Percentiles rank a stretch among this genome's conserved stretches.
Conservation (phyloP, 768 basidiomycete species). For the Lactifluus subvellereus region DNA sequence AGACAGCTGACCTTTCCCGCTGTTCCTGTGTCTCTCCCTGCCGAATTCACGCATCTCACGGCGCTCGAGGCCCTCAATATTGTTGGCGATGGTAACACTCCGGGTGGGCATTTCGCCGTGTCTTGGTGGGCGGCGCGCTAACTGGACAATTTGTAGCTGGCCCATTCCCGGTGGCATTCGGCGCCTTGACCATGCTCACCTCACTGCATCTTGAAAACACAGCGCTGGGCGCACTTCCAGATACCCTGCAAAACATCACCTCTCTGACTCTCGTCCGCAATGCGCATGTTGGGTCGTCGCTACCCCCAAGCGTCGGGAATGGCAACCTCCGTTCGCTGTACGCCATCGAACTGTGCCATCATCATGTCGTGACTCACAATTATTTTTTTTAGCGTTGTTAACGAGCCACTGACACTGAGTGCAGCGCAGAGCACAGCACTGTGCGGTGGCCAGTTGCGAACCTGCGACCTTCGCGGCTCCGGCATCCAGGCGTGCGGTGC, state of each 20-base stretch:
- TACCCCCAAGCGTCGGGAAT: constrained; percentile 35
- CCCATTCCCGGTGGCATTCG: constrained; percentile 36
- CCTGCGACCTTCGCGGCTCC: constrained; percentile 23
- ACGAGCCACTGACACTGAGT: constrained; percentile 18
- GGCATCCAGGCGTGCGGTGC: constrained; percentile 21
- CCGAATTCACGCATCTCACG: constrained; percentile 37
- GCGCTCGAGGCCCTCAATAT: constrained; percentile 36
- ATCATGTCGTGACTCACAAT: not conserved
- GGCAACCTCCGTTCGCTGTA: constrained; percentile 38
- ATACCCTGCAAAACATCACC: constrained; percentile 33
- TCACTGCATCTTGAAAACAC: constrained; percentile 41
- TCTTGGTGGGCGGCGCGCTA: not conserved
- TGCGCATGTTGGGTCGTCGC: constrained; percentile 33
- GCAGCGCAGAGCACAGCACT: constrained; percentile 17
- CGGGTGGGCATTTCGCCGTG: constrained; percentile 31
- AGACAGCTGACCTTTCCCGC: constrained; percentile 42
- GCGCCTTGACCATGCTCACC: constrained; percentile 34
- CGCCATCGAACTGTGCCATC: constrained; percentile 20
- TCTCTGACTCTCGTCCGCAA: constrained; percentile 39
- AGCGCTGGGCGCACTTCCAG: constrained; percentile 34
- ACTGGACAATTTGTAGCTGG: constrained; percentile 33
- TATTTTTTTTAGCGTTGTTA: constrained; percentile 18
- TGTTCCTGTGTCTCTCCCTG: constrained; percentile 41
- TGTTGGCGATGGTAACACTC: constrained; percentile 38
- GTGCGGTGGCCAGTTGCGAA: constrained; percentile 15